Evolutionary conservation across 2,329 filamentous ascomycete species (phyloP).

Genomic region (Nemania serpens): DNA sequence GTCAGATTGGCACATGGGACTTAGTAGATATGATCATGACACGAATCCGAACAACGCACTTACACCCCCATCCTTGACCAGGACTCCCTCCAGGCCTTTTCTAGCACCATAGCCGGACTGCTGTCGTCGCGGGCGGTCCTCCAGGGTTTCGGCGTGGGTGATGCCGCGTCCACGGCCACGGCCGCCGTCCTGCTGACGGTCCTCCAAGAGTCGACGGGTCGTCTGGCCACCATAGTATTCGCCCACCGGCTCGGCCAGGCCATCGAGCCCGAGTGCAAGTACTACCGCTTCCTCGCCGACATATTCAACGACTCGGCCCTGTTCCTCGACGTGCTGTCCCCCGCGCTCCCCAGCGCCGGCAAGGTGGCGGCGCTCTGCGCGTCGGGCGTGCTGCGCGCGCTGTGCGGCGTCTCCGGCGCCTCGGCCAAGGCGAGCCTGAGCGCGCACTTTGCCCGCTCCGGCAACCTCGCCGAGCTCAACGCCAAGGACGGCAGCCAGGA

Average conservation of each 20-base stretch:
- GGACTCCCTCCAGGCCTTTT: slow-evolving; percentile 84
- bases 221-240: slow-evolving; percentile 84
- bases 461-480: slow-evolving; percentile 91
- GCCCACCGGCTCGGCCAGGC: slow-evolving; percentile 80
- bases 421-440: slow-evolving; percentile 90
- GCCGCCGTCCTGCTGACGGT: slow-evolving; percentile 82
- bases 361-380: slow-evolving; percentile 56
- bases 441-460: slow-evolving; percentile 85
- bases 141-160: slow-evolving; percentile 79
- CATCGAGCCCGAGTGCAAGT: slow-evolving; percentile 89
- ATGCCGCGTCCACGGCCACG: slow-evolving; percentile 77
- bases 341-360: slow-evolving; percentile 59
- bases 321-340: slow-evolving; percentile 82
- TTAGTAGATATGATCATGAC: no score
- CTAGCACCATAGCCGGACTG: slow-evolving; percentile 78
- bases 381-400: slow-evolving; percentile 57
- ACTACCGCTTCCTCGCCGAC: slow-evolving; percentile 84
- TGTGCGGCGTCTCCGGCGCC: slow-evolving; percentile 90
- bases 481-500: slow-evolving; percentile 91
- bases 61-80: slow-evolving; percentile 10
- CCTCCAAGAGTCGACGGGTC: slow-evolving; percentile 78
- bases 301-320: slow-evolving; percentile 87
- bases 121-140: slow-evolving; percentile 83
- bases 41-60: background rate
- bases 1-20: background rate